Conservation (phyloP, 1,139 yeast genomes). For the Scheffersomyces illinoinensis region DNA sequence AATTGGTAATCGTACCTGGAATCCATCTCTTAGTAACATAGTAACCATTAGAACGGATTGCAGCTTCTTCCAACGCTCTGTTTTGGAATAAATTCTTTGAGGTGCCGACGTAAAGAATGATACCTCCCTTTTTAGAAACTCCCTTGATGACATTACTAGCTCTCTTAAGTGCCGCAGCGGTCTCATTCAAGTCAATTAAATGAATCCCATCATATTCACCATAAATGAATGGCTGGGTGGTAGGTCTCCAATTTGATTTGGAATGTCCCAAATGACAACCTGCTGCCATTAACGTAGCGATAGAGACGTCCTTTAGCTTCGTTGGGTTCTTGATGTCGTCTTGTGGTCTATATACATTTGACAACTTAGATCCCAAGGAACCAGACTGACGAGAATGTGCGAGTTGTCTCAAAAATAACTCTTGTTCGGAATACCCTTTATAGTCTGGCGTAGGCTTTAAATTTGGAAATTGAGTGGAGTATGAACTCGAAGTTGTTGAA, state of each 20-base stretch:
- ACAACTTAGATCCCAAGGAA: conserved; percentile 64
- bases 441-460: conserved; percentile 47
- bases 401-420: conserved; percentile 70
- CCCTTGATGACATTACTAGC: conserved; percentile 82
- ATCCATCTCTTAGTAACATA: conserved; percentile 88
- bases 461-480: conserved; percentile 35
- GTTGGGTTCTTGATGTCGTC: conserved; percentile 63
- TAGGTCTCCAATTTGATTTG: conserved; percentile 75
- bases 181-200: conserved; percentile 84
- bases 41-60: conserved; percentile 73
- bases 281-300: conserved; percentile 77
- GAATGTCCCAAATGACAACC: conserved; percentile 96
- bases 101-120: conserved; percentile 83
- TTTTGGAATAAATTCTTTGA: conserved; percentile 67
- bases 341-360: conserved; percentile 69
- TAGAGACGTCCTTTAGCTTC: conserved; percentile 55
- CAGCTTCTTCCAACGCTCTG: conserved; percentile 76
- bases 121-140: conserved; percentile 81
- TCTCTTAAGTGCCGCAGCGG: conserved; percentile 70
- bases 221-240: conserved; percentile 82
- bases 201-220: conserved; percentile 90
- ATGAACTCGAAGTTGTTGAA: conserved; percentile 35
- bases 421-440: conserved; percentile 66
- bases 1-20: conserved; percentile 92
- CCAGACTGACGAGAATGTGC: conserved; percentile 50